Base-by-base conservation (phyloP, 768 basidiomycete species). In the Agaricus blazei region DNA sequence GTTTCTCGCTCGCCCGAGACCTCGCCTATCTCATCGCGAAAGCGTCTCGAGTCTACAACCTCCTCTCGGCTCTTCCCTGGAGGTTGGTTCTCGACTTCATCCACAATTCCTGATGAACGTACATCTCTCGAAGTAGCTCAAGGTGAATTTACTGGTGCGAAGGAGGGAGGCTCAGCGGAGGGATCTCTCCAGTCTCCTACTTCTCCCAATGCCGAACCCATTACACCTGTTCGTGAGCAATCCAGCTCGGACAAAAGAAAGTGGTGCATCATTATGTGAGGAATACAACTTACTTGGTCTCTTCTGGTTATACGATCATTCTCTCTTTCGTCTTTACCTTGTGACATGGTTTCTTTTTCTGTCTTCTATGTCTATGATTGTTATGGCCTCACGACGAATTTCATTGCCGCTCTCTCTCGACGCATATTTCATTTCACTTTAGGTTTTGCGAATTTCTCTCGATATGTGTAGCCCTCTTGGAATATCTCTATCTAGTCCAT, bases 21-120 rank as follows among this genome's bases (percentile, higher is more conserved):
- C 7, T 51, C 46, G 23, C 51, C 47, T 4, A 19, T 48, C 23
- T 52, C 65, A 19, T 49, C 63, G 53, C 78, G 79, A 46, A 67
- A 68, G 12, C 68, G 79, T 48, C 69, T 75, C n/a, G 78, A 79
- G 62, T 81, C 81, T 9, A 77, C 78, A 0, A 69, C 79, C 3
- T 82, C 82, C n/a, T 81, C 79, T 11, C 71, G 76, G 46, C 76
- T 78, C 67, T 79, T 82, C 74, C 80, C 80, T 8, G 82, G 82
- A 34, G 78, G 75, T 1, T 82, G 81, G 81, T 75, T 75, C 57
- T 71, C 72, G 9, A 59, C 67, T 23, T 62, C 73, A 19, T 64
- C 68, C 26, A 76, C 73, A 62, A 60, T 70, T 4, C 70, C 75
- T 1, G 64, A 67, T 38, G 72, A 76, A 60, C 67, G 79, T 44